phyloP scores from a whole-genome alignment of 495 filamentous ascomycete genomes.

The Xylaria palmicola region DNA sequence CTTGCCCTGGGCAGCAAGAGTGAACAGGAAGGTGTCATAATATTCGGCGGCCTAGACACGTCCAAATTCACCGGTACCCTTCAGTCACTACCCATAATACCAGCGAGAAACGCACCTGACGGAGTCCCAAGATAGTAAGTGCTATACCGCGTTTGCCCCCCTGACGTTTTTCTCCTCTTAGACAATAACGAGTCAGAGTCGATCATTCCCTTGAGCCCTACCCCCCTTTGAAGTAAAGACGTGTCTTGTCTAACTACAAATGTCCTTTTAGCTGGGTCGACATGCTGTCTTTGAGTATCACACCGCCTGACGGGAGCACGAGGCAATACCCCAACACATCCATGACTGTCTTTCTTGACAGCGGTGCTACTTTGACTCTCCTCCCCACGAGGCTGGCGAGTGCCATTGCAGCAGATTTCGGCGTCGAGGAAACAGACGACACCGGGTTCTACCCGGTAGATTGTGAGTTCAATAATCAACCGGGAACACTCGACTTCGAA shows the following conservation, averaged over 20 bases:
- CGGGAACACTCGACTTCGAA: slow-evolving; percentile 68
- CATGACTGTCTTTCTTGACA: slow-evolving; percentile 77
- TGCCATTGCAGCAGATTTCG: slow-evolving; percentile 64
- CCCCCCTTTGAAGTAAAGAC: not conserved
- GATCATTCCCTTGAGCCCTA: not conserved
- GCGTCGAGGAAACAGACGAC: slow-evolving; percentile 48
- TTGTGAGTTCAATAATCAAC: slow-evolving; percentile 64
- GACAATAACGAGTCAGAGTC: not conserved
- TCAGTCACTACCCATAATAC: slow-evolving; percentile 63
- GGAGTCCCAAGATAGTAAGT: slow-evolving; percentile 39
- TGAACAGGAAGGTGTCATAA: slow-evolving; percentile 64
- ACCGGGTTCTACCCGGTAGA: slow-evolving; percentile 66
- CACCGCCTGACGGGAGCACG: slow-evolving; percentile 43
- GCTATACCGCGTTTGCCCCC: not conserved
- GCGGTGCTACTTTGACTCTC: slow-evolving; percentile 84
- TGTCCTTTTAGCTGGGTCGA: slow-evolving; percentile 49
- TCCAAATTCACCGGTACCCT: slow-evolving; percentile 76
- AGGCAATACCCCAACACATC: slow-evolving; percentile 48
- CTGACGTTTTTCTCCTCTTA: not conserved
- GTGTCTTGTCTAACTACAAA: not conserved
- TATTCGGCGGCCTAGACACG: slow-evolving; percentile 91
- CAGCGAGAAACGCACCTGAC: slow-evolving; percentile 43
- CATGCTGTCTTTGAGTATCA: slow-evolving; percentile 58
- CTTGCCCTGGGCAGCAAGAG: slow-evolving; percentile 49
- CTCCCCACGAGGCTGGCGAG: slow-evolving; percentile 66